Evolutionary conservation across 2,329 filamentous ascomycete species (phyloP), one percentile per base, ranked within the genome.

Genomic region (Cladophialophora chaetospira): DNA sequence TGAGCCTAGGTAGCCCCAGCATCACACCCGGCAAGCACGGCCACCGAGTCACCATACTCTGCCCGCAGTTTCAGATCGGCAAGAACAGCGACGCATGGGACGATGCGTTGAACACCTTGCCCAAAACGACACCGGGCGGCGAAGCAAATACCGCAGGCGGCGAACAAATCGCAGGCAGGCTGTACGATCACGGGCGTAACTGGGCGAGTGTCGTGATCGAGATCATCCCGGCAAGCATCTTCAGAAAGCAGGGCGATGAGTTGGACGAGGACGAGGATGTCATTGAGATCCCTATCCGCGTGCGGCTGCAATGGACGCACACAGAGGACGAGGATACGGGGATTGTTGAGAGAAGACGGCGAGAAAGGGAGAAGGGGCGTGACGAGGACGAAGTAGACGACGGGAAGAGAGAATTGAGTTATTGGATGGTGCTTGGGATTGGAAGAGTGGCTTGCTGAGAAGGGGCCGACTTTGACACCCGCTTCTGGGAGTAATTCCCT

Each of bases 191-290:
- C 52, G 93, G 92, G 0, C 81, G 92, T 31, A 99, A 97, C 71
- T 97, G 92, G 89, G 94, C 94, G 13, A 94, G 87, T 63, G 90
- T 99, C 9, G 89, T 97, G 17, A 79, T 99, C 23, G 94, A 99
- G 71, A 88, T 99, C 11, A 83, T 97, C 83, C 92, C 67, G 67
- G 80, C 71, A 43, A 53, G 65, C 63, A 59, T 53, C 60, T 64
- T 38, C 62, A 66, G 58, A 35, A 60, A 42, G 60, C 63, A 55
- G 44, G 53, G 40, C 49, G 70, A 69, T 2, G 69, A 66, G 33
- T 53, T 75, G 10, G 71, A 73, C 25, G 79, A 82, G 45, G 83
- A 85, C 58, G 82, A 85, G 54, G 81, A 86, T 67, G 75, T 87
- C 26, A 73, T 97, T 38, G 94, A 99, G 79, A 93, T 99, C 65